Conservation (phyloP, 192 early-diverging fungal species). For the Oehlia diaphana region DNA sequence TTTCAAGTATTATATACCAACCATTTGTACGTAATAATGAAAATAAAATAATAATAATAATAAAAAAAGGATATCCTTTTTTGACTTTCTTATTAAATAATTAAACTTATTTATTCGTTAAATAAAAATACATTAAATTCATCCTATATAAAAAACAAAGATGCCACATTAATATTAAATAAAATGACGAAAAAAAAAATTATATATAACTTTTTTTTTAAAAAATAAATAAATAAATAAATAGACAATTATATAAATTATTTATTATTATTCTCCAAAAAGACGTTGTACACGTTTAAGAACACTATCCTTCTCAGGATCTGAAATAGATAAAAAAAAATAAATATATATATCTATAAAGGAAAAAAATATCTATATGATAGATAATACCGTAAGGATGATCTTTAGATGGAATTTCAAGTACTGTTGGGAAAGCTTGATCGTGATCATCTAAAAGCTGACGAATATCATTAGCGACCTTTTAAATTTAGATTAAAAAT, state of each 20-base stretch:
- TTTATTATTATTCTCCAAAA: conserved; percentile 69
- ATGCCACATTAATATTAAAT: background rate
- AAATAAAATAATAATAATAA: no score
- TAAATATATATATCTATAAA: background rate
- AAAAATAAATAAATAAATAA: background rate
- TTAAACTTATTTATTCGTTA: no score
- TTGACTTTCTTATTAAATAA: no score
- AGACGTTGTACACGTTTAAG: conserved; percentile 78
- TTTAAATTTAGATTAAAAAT: conserved; percentile 9
- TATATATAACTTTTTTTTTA: no score
- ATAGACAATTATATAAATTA: background rate
- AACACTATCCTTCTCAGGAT: conserved; percentile 80
- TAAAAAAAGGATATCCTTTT: no score
- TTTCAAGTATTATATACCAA: no score
- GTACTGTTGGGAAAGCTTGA: conserved; percentile 93
- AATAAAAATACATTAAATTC: no score
- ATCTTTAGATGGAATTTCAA: conserved; percentile 99
- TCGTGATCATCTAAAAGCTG: conserved; percentile 86
- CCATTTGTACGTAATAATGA: no score
- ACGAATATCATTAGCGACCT: conserved; percentile 94
- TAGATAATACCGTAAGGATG: conserved; percentile 83
- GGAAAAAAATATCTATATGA: background rate
- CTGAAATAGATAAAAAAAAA: conserved; percentile 26
- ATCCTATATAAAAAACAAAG: no score
- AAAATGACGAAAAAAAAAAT: background rate